Evolutionary conservation across 2,329 filamentous ascomycete species (phyloP).

Genomic region (Alternaria sp.): DNA sequence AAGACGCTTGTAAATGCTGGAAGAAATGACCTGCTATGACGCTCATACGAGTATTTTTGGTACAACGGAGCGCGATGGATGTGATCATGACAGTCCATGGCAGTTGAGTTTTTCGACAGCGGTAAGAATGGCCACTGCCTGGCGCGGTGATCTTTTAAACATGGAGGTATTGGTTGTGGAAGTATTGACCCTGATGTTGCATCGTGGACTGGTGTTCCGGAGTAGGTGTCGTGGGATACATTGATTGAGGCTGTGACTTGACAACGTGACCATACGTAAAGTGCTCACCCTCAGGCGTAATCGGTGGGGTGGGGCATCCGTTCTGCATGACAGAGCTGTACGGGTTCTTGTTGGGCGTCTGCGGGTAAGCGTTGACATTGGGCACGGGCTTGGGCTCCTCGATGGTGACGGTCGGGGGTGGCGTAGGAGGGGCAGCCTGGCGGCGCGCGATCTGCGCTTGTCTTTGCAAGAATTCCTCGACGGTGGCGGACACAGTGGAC

Average conservation of each 20-base stretch:
- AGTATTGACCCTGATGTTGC: slow-evolving; percentile 44
- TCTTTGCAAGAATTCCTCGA: slow-evolving; percentile 71
- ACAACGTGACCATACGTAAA: slow-evolving; percentile 38
- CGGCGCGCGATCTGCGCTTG: slow-evolving; percentile 58
- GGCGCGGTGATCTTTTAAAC: slow-evolving; percentile 31
- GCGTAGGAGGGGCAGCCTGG: slow-evolving; percentile 59
- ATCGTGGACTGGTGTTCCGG: slow-evolving; percentile 39
- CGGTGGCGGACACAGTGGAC: slow-evolving; percentile 67
- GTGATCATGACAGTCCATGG: slow-evolving; percentile 17
- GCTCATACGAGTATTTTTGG: slow-evolving; percentile 47
- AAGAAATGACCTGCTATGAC: slow-evolving; percentile 47
- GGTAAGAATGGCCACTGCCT: slow-evolving; percentile 19
- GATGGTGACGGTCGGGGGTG: slow-evolving; percentile 63
- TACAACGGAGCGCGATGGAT: slow-evolving; percentile 39
- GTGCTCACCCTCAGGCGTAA: slow-evolving; percentile 72
- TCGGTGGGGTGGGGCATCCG: slow-evolving; percentile 83
- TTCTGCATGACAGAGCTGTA: slow-evolving; percentile 68
- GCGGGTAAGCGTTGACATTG: slow-evolving; percentile 61
- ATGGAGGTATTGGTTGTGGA: slow-evolving; percentile 43
- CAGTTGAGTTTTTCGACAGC: slow-evolving; percentile 23
- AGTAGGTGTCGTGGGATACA: slow-evolving; percentile 49
- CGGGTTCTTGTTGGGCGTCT: slow-evolving; percentile 79
- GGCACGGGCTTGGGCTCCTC: slow-evolving; percentile 55
- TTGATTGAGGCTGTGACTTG: slow-evolving; percentile 35
- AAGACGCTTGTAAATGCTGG: slow-evolving; percentile 48